Percentiles rank a stretch among this genome's conserved stretches.
phyloP scores from a whole-genome alignment of 2,329 filamentous ascomycete species.

The Pseudopithomyces chartarum region DNA sequence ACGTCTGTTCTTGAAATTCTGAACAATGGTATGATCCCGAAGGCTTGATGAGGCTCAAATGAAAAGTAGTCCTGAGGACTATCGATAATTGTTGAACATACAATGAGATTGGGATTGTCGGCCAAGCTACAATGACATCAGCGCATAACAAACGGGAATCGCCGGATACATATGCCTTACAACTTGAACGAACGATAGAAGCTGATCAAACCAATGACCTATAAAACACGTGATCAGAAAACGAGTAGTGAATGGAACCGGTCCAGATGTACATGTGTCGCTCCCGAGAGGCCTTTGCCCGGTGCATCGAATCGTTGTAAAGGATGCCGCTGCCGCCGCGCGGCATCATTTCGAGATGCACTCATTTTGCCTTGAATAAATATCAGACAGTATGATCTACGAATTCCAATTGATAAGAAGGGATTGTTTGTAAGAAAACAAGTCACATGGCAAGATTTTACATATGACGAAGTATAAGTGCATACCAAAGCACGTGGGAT shows the following conservation, averaged over 20 bases:
- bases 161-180: not conserved
- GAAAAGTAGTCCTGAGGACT: too few species aligned
- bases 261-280: constrained; percentile 58
- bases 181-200: constrained; percentile 52
- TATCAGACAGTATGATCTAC: not conserved
- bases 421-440: not conserved
- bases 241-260: not conserved
- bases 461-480: not conserved
- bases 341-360: constrained; percentile 20
- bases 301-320: constrained; percentile 71
- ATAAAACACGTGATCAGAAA: not conserved
- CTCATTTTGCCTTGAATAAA: constrained; percentile 13
- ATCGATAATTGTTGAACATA: constrained; percentile 13
- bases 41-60: too few species aligned
- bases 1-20: too few species aligned
- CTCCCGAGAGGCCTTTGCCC: constrained; percentile 65
- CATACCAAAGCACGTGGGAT: constrained; percentile 3
- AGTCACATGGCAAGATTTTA: not conserved
- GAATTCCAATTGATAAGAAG: not conserved
- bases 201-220: constrained; percentile 49
- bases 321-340: constrained; percentile 55
- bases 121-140: constrained; percentile 33
- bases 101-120: constrained; percentile 36
- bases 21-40: too few species aligned
- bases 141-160: constrained; percentile 1